Evolutionary conservation across 345 rosid species (phyloP), one percentile per base, ranked within the genome.

Genomic region (Odontarrhena argentea): DNA sequence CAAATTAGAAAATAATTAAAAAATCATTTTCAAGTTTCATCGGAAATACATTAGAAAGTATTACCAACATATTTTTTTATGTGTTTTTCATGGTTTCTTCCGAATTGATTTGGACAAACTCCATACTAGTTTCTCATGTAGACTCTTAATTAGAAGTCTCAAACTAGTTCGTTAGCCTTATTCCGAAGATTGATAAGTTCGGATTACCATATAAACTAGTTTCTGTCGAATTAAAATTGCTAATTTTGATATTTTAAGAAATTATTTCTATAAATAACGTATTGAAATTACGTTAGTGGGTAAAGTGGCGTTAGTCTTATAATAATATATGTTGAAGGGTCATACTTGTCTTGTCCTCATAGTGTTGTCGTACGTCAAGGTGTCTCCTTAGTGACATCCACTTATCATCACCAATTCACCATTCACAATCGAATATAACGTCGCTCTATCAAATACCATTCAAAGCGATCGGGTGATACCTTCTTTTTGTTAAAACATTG

Each of bases 361-460:
- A 73, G 71, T 73, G 76, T 51, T 43, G 76, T 73, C 71, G 50
- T 47, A 65, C 76, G 71, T 73, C 76, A 44, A 58, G 9, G 62
- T 65, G 71, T 73, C 71, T 59, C 60, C 76, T 30, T 73, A 59
- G 76, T 73, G 76, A 73, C 76, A 65, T 59, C 67, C 76, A 73
- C 50, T 73, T 73, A 65, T 73, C 76, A 73, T 73, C 71, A 59
- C 67, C 43, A 73, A 52, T 51, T 73, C 71, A 59, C 67, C 43
- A 73, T 59, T 51, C 43, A 35, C 25, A 24, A 44, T 10, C 65
- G 67, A 73, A 73, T 65, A 62, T 65, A 73, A 64, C 22, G 71
- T 13, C 35, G 36, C 55, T 60, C 32, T 65, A 50, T 42, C 60
- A 57, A 65, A 57, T 57, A 56, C 35, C 64, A 55, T 55, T 65